Conservation (phyloP, 1,284 basidiomycete genomes). For the Cryptococcus deneoformans region DNA sequence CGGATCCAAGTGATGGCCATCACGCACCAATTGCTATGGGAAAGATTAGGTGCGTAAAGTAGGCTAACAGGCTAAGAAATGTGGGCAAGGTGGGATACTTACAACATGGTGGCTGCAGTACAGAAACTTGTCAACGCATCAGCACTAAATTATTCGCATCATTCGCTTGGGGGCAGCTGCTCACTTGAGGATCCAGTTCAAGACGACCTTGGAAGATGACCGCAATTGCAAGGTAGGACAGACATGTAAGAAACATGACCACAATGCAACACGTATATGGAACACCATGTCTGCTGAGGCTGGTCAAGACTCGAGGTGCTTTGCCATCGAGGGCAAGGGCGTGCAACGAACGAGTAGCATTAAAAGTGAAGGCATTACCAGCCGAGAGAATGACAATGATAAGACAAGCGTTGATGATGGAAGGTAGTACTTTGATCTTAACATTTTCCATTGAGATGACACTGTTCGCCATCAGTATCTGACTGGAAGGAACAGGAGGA, state of each 20-base stretch:
- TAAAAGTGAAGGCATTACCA: slow-evolving; percentile 30
- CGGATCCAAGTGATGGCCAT: slow-evolving; percentile 29
- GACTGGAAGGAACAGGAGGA: not conserved
- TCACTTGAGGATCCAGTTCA: slow-evolving; percentile 27
- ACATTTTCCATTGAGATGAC: slow-evolving; percentile 44
- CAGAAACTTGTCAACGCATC: slow-evolving; percentile 4
- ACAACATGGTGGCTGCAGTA: slow-evolving; percentile 7
- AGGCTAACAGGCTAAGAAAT: slow-evolving; percentile 1
- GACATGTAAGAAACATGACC: slow-evolving; percentile 6
- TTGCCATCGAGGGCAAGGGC: slow-evolving; percentile 31
- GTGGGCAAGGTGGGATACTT: not conserved
- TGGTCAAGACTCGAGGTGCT: slow-evolving; percentile 25
- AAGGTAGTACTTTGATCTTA: slow-evolving; percentile 35
- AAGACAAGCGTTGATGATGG: slow-evolving; percentile 39
- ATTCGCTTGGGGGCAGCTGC: not conserved
- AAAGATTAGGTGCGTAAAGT: not conserved
- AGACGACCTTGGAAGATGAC: slow-evolving; percentile 21
- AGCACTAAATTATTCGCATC: not conserved
- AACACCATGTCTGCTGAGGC: slow-evolving; percentile 19
- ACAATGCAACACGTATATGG: slow-evolving; percentile 11
- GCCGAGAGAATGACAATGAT: slow-evolving; percentile 44
- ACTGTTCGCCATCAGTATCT: slow-evolving; percentile 26
- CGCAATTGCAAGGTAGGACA: slow-evolving; percentile 30
- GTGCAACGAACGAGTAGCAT: slow-evolving; percentile 28
- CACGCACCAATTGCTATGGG: slow-evolving; percentile 15